Evolutionary conservation across 2,329 filamentous ascomycete genomes (phyloP).

Genomic region (Teratosphaeria gauchensis): DNA sequence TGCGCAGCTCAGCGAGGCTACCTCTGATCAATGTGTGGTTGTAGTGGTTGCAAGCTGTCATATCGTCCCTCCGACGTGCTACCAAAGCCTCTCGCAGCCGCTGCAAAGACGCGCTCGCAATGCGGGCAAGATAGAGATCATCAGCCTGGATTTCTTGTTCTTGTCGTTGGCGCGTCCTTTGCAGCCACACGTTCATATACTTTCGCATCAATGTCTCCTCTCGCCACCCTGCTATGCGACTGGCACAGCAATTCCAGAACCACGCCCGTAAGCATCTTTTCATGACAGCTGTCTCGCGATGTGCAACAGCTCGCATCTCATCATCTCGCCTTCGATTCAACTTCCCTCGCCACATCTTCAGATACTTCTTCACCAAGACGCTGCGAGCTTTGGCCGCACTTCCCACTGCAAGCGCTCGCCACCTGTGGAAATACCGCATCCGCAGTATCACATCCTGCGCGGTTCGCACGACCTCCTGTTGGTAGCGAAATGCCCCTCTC

Average conservation of each 20-base stretch:
- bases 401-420: slow-evolving; percentile 55
- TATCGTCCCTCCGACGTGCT: neutral
- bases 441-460: slow-evolving; percentile 63
- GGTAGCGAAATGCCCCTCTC: slow-evolving; percentile 54
- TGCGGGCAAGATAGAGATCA: neutral
- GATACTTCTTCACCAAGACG: slow-evolving; percentile 45
- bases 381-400: slow-evolving; percentile 47
- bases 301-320: slow-evolving; percentile 16
- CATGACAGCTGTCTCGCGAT: slow-evolving; percentile 19
- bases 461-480: slow-evolving; percentile 54
- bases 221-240: slow-evolving; percentile 25
- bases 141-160: slow-evolving; percentile 7
- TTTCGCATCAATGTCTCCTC: slow-evolving; percentile 16
- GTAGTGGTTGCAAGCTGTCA: neutral
- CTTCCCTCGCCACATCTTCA: slow-evolving; percentile 43
- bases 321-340: slow-evolving; percentile 17
- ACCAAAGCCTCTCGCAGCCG: neutral
- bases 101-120: neutral
- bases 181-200: slow-evolving; percentile 6
- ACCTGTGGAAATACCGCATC: slow-evolving; percentile 58
- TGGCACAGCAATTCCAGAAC: slow-evolving; percentile 14
- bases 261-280: slow-evolving; percentile 16
- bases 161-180: neutral
- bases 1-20: neutral
- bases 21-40: neutral